Evolutionary conservation across 257 asterid genomes (phyloP), one percentile per base, ranked within the genome.

Genomic region (Nicotiana tomentosiformis): DNA sequence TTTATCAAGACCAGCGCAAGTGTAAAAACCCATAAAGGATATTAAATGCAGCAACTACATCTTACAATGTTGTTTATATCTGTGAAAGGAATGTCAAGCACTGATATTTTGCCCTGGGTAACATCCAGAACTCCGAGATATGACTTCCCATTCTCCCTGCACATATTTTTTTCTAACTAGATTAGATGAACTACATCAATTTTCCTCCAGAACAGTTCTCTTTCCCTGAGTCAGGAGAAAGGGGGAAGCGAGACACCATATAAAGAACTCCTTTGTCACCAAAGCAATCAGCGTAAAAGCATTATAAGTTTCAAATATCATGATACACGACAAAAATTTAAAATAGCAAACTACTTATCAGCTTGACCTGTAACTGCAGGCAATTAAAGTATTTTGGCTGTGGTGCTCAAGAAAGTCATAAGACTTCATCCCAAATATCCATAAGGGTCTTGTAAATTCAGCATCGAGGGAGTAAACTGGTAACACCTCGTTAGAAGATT

Each of bases 371-470:
- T 91, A 94, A 89, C 83, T 89, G 94, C 98, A 96, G 87, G 97
- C 97, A 87, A 96, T 88, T 84, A 91, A 84, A 84, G 84, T 86
- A 82, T 88, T 85, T 85, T 85, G 86, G 62, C 78, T 84, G 77
- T 91, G 87, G 65, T 86, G 84, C 78, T 58, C 89, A 83, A 96
- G 82, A 88, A 96, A 91, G 57, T 94, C 99, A 76, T 88, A 96
- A 11, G 99, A 92, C 92, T 83, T 93, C 91, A 86, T 82, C 81
- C 99, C 98, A 86, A 96, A 96, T 83, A 90, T 85, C 99, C 99
- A 94, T 65, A 96, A 88, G 20, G 99, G 99, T 86, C 88, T 91
- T 46, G 98, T 82, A 88, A 96, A 96, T 90, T 96, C 99, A 18
- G 97, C 98, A 85, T 94, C 70, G 77, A 91, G 82, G 16, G 93